Evolutionary conservation across 1,139 yeast species (phyloP).

Genomic region (Debaryomycetaceae sp.): DNA sequence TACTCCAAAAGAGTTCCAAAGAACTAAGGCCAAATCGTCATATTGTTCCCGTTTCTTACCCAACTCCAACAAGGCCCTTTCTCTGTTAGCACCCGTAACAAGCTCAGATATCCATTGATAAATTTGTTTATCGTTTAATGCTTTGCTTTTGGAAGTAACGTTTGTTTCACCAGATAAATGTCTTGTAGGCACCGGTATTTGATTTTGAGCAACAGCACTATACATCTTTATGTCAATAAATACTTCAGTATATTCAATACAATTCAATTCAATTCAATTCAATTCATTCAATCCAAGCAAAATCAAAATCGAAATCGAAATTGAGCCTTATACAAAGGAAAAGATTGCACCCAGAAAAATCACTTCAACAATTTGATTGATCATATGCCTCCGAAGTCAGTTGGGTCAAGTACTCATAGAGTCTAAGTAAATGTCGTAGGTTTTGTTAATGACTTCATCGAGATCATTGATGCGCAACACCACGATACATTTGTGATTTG

Average conservation of each 20-base stretch:
- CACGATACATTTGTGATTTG: no score
- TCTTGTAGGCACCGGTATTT: slow-evolving; percentile 2
- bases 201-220: slow-evolving; percentile 11
- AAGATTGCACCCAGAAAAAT: no score
- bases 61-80: slow-evolving; percentile 84
- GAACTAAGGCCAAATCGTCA: slow-evolving; percentile 86
- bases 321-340: background rate
- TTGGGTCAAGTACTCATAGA: no score
- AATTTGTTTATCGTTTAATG: slow-evolving; percentile 81
- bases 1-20: slow-evolving; percentile 96
- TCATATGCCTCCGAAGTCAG: no score
- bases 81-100: slow-evolving; percentile 86
- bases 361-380: no score
- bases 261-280: no score
- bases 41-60: slow-evolving; percentile 94
- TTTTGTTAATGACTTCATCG: no score
- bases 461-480: no score
- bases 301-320: no score
- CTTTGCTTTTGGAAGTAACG: slow-evolving; percentile 31
- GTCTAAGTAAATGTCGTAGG: no score
- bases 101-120: slow-evolving; percentile 88
- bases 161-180: slow-evolving; percentile 4
- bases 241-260: no score
- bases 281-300: no score
- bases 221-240: slow-evolving; percentile 6